Evolutionary conservation across 805 yeast genomes (phyloP).

Genomic region (Saccharomyces mikatae): DNA sequence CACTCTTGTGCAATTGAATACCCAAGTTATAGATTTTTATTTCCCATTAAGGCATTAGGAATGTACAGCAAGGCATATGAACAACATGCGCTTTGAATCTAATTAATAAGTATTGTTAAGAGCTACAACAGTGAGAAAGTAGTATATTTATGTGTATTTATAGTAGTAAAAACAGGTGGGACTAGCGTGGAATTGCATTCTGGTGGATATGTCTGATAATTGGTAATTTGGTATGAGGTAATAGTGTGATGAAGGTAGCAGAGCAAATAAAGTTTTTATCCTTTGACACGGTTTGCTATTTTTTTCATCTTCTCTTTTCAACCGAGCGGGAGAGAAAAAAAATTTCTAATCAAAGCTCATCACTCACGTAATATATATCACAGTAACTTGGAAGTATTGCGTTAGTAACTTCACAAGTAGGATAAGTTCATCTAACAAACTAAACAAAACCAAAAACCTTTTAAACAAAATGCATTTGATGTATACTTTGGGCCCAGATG

Average conservation of each 20-base stretch:
- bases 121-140: background rate
- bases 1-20: conserved; percentile 92
- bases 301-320: background rate
- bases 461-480: conserved; percentile 78
- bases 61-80: conserved; percentile 36
- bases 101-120: background rate
- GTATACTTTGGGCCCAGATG: conserved; percentile 93
- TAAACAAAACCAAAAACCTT: background rate
- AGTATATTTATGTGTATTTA: background rate
- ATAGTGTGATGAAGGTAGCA: background rate
- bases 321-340: background rate
- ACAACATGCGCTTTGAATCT: background rate
- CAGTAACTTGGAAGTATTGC: background rate
- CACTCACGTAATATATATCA: background rate
- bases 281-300: background rate
- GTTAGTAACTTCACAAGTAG: background rate
- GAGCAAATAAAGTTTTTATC: background rate
- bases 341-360: background rate
- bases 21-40: conserved; percentile 83
- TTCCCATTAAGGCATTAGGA: conserved; percentile 90
- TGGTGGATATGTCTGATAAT: background rate
- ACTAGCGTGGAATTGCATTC: background rate
- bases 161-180: background rate
- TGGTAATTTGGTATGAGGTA: too few relatives aligned
- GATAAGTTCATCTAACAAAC: background rate